Percentiles rank a stretch among this genome's conserved stretches.
phyloP scores from a whole-genome alignment of 305 asterid species.

The Fraxinus velutina region DNA sequence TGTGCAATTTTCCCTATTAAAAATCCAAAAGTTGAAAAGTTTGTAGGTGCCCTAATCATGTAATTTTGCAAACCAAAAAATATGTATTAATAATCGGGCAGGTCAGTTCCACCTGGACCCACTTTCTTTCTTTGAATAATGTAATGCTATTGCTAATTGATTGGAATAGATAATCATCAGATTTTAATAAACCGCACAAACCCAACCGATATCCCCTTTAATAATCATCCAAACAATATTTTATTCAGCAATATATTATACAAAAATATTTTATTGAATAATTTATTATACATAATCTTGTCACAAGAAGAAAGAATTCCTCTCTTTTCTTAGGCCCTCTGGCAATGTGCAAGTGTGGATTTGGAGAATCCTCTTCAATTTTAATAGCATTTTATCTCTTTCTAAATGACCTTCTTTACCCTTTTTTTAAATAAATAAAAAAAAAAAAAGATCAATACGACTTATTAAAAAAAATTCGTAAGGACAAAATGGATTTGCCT shows the following conservation, averaged over 20 bases:
- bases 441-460: background rate
- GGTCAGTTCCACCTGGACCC: constrained; percentile 42
- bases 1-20: background rate
- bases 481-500: no score
- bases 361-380: constrained; percentile 19
- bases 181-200: constrained; percentile 23
- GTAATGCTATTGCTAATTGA: background rate
- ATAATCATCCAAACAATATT: constrained; percentile 23
- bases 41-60: constrained; percentile 32
- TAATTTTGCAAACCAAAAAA: constrained; percentile 12
- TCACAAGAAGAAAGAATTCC: constrained; percentile 10
- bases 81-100: constrained; percentile 26
- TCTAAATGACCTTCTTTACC: background rate
- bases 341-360: constrained; percentile 24
- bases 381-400: background rate
- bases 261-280: background rate
- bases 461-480: background rate
- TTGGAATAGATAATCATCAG: constrained; percentile 28
- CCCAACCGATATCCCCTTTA: constrained; percentile 36
- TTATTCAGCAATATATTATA: background rate
- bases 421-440: no score
- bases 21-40: background rate
- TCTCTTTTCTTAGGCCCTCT: constrained; percentile 14
- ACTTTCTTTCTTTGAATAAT: constrained; percentile 19
- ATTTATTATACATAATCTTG: background rate